These are phyloP conservation scores for Mycena polygramma DNA, from an alignment of 768 basidiomycete genomes.

Conservation along the genomic window DNA sequence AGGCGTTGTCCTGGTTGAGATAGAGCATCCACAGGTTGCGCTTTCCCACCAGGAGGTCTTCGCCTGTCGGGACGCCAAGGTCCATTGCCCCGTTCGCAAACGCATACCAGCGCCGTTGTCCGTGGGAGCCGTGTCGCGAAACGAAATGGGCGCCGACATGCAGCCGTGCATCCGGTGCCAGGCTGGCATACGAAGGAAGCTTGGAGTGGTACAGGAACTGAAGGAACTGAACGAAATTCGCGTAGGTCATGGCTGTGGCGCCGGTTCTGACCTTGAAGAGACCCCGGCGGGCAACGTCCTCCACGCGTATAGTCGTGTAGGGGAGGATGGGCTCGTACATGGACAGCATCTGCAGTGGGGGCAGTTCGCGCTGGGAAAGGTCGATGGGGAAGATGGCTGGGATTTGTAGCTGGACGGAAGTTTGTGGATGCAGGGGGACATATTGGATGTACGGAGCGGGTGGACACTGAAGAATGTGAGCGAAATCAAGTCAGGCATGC, in stretches of 20 bases:
- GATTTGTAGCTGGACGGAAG: not conserved
- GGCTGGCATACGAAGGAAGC: not conserved
- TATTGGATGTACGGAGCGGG: slow-evolving; percentile 17
- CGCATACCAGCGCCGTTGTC: not conserved
- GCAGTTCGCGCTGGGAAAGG: not conserved
- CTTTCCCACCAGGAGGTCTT: slow-evolving; percentile 13
- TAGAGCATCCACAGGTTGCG: slow-evolving; percentile 11
- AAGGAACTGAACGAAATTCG: slow-evolving; percentile 19
- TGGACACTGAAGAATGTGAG: slow-evolving; percentile 9
- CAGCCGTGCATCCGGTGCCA: not conserved
- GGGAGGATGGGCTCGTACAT: not conserved
- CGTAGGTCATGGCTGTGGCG: not conserved
- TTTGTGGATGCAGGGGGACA: slow-evolving; percentile 8
- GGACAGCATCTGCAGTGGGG: not conserved
- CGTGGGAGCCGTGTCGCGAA: not conserved
- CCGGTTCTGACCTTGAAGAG: slow-evolving; percentile 20
- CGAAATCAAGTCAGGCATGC: not conserved
- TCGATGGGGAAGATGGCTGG: slow-evolving; percentile 25
- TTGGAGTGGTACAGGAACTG: slow-evolving; percentile 6
- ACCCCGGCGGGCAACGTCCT: not conserved
- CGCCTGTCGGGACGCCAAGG: slow-evolving; percentile 12
- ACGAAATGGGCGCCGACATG: slow-evolving; percentile 4
- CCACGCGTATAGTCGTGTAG: slow-evolving; percentile 11
- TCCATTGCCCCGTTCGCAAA: not conserved
- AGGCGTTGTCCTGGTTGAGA: not conserved